Conservation (phyloP, 495 filamentous ascomycete genomes). For the Astrocystis sublimbata region DNA sequence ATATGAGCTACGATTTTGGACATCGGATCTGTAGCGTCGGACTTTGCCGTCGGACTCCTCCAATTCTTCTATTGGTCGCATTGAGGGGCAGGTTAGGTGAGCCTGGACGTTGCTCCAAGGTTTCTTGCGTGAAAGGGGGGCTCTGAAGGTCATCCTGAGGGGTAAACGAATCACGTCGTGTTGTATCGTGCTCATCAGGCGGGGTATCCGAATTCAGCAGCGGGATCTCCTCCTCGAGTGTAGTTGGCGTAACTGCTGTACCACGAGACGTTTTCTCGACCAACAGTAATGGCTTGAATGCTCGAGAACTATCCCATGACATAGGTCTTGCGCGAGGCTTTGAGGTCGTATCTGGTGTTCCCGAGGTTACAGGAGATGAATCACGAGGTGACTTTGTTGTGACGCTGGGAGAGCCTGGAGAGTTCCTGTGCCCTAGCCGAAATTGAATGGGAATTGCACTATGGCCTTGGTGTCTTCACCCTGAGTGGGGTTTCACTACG, state of each 20-base stretch:
- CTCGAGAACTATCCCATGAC: constrained; percentile 51
- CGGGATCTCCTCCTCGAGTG: constrained; percentile 22
- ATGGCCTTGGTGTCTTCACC: constrained; percentile 48
- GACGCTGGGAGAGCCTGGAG: constrained; percentile 43
- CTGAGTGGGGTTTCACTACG: constrained; percentile 39
- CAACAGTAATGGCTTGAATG: constrained; percentile 53
- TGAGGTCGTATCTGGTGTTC: constrained; percentile 28
- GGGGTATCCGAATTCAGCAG: constrained; percentile 3
- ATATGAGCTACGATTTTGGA: constrained; percentile 35
- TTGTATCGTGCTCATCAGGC: too few relatives aligned
- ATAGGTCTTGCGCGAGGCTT: constrained; percentile 44
- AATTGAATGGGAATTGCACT: constrained; percentile 55
- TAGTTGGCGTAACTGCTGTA: constrained; percentile 16
- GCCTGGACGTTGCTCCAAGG: neutral
- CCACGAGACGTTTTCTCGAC: constrained; percentile 39
- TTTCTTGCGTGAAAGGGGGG: neutral
- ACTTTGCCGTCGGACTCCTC: constrained; percentile 16
- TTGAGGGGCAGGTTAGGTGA: constrained; percentile 14
- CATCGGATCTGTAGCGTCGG: constrained; percentile 26
- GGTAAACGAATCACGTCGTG: too few relatives aligned
- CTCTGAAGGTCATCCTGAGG: neutral
- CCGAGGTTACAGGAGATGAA: constrained; percentile 36
- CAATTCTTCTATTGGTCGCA: constrained; percentile 12
- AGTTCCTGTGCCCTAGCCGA: constrained; percentile 44
- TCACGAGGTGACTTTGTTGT: constrained; percentile 39